Base-by-base conservation (phyloP, 768 basidiomycete genomes). In the Naematelia encephala region DNA sequence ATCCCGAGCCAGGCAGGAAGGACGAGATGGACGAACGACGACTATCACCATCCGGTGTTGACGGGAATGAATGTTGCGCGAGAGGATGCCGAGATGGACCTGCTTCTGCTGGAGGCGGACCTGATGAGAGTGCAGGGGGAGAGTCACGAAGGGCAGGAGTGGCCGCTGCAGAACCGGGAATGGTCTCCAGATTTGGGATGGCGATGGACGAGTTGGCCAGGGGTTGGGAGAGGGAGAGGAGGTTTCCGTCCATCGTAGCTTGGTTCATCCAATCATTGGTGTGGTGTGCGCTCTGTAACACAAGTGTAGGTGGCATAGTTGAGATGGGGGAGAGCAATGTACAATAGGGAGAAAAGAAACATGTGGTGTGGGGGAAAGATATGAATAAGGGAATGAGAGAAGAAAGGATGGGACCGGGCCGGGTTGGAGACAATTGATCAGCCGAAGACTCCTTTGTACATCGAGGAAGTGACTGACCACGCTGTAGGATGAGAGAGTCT, bases 121-220 rank as follows among this genome's bases (percentile, higher is more conserved):
- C n/a, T 21, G 10, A 13, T 39, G 34, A 39, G 8, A 39, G 34
- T 16, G 16, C 8, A 39, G 34, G 34, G 8, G 34, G 34, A 8
- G 16, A 25, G n/a, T 34, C 8, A 22, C 49, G 16, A 16, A 5
- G 30, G 4, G 66, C 57, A 11, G 69, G 69, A 1, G 69, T 71
- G 4, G 64, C 61, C 16, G 57, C 59, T 10, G 57, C 62, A 4
- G 69, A 71, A 21, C 67, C 66, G 4, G 69, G 69, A 13, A 71
- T 71, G 19, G 69, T 59, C 45, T 65, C 66, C 16, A 71, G 59
- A 1, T 63, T 57, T 1, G 59, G 55, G 2, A 63, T 61, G 42
- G 61, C 69, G 34, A 71, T 39, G 4, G 59, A 56, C 29, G 69
- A 68, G 34, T 39, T 39, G 8, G 34, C 34, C 34, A 39, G 34